Conservation (phyloP, 139 green algal genomes). For the Haematococcus sp. region DNA sequence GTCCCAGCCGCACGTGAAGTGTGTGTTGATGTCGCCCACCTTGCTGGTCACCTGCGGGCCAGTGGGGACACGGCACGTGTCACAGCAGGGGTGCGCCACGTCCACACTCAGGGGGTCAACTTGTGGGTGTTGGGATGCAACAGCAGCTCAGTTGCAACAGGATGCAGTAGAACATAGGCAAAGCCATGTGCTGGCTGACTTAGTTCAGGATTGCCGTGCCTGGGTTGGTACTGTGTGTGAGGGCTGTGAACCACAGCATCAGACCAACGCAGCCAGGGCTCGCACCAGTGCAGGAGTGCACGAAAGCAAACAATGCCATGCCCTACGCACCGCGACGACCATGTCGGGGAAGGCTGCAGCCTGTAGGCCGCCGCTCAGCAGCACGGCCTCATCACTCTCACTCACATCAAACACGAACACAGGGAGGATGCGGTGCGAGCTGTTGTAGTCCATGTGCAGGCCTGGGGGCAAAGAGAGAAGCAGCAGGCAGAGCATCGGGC, state of each 20-base stretch:
- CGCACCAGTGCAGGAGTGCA: not conserved
- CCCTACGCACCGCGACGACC: constrained; percentile 10
- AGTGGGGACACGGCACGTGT: no score
- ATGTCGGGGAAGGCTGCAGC: constrained; percentile 4
- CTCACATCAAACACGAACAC: constrained; percentile 12
- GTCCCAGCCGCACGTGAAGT: not conserved
- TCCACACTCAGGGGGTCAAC: not conserved
- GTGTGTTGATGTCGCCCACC: no score
- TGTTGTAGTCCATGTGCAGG: no score
- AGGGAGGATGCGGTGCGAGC: not conserved
- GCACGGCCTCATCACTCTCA: not conserved
- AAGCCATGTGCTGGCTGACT: no score
- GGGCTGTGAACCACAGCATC: not conserved
- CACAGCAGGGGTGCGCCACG: not conserved
- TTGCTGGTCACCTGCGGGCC: no score
- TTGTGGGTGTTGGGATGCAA: not conserved
- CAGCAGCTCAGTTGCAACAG: not conserved
- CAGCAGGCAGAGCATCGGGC: no score
- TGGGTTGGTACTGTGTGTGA: no score
- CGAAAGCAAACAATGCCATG: not conserved
- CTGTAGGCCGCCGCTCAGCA: not conserved
- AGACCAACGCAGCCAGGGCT: not conserved
- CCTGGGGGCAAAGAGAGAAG: no score
- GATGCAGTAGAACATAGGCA: no score
- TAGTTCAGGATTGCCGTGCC: no score